A percentile compares a stretch with the other conserved stretches of the same genome.
phyloP scores from a whole-genome alignment of 2,329 filamentous ascomycete genomes.

The Lojkania enalia region DNA sequence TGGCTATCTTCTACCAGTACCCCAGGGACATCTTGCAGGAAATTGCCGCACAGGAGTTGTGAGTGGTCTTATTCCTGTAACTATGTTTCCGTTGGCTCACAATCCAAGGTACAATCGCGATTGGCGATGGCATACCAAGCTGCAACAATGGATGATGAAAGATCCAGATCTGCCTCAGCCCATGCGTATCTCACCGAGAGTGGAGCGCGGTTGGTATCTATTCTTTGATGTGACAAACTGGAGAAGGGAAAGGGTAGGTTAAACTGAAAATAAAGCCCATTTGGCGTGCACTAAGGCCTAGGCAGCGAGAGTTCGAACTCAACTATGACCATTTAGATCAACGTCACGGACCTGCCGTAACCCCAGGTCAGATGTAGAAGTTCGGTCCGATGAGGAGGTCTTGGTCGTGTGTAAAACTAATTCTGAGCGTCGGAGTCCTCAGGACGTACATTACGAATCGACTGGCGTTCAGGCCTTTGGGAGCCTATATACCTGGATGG shows the following conservation, averaged over 20 bases:
- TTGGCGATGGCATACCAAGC: slow-evolving; percentile 59
- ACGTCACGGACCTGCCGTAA: slow-evolving; percentile 44
- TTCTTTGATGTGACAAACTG: slow-evolving; percentile 59
- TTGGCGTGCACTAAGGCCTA: slow-evolving; percentile 21
- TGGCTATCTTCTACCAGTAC: slow-evolving; percentile 71
- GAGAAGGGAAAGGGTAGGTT: slow-evolving; percentile 53
- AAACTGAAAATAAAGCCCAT: not conserved
- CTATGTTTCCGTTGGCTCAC: slow-evolving; percentile 10
- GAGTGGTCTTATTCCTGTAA: slow-evolving; percentile 14
- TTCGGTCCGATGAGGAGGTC: too few relatives aligned
- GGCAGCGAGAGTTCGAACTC: slow-evolving; percentile 55
- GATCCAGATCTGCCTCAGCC: slow-evolving; percentile 51
- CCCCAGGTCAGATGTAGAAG: slow-evolving; percentile 28
- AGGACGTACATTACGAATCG: too few relatives aligned
- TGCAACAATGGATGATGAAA: slow-evolving; percentile 60
- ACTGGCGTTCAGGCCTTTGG: too few relatives aligned
- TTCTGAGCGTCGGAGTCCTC: too few relatives aligned
- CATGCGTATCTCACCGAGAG: slow-evolving; percentile 50
- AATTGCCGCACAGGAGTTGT: slow-evolving; percentile 64
- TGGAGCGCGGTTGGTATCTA: slow-evolving; percentile 57
- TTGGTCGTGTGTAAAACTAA: too few relatives aligned
- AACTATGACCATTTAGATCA: slow-evolving; percentile 57
- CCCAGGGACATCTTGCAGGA: slow-evolving; percentile 68
- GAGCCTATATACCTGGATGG: too few relatives aligned
- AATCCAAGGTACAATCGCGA: slow-evolving; percentile 46